These are phyloP conservation scores for Vitis amurensis DNA, from an alignment of 164 flowering plant genomes.

Conservation along the genomic window DNA sequence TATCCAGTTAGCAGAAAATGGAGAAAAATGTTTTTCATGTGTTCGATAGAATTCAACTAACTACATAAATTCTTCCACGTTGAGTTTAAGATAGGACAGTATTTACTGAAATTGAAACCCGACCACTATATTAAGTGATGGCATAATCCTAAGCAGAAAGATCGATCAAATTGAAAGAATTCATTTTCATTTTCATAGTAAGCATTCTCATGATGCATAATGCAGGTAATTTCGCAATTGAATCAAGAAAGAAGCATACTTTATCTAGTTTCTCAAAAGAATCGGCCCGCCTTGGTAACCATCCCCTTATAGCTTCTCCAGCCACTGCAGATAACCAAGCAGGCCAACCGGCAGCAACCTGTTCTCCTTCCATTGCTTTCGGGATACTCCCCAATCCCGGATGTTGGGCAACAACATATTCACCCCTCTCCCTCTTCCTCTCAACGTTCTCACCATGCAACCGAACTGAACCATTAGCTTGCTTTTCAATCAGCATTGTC, in stretches of 20 bases:
- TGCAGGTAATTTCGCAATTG: not conserved
- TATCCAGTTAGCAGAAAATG: too few species aligned
- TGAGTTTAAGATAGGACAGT: too few species aligned
- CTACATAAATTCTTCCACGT: too few species aligned
- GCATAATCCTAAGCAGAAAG: too few species aligned
- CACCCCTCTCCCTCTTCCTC: slow-evolving; percentile 67
- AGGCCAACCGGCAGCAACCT: slow-evolving; percentile 98
- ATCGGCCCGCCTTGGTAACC: slow-evolving; percentile 95
- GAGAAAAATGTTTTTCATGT: too few species aligned
- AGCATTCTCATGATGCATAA: not conserved
- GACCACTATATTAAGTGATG: too few species aligned
- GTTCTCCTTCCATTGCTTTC: slow-evolving; percentile 75
- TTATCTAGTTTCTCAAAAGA: slow-evolving; percentile 94
- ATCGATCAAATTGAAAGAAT: too few species aligned
- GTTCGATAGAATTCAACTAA: too few species aligned
- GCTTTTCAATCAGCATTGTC: slow-evolving; percentile 55
- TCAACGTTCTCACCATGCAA: slow-evolving; percentile 50
- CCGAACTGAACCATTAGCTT: slow-evolving; percentile 47
- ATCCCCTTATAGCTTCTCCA: slow-evolving; percentile 93
- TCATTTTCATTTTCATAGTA: not conserved
- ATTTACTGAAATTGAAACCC: too few species aligned
- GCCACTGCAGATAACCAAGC: slow-evolving; percentile 96
- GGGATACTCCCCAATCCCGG: slow-evolving; percentile 52
- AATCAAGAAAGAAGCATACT: slow-evolving; percentile 41
- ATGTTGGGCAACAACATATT: slow-evolving; percentile 36